phyloP scores from a whole-genome alignment of 75 land plant genomes.

The Cunninghamia lanceolata region DNA sequence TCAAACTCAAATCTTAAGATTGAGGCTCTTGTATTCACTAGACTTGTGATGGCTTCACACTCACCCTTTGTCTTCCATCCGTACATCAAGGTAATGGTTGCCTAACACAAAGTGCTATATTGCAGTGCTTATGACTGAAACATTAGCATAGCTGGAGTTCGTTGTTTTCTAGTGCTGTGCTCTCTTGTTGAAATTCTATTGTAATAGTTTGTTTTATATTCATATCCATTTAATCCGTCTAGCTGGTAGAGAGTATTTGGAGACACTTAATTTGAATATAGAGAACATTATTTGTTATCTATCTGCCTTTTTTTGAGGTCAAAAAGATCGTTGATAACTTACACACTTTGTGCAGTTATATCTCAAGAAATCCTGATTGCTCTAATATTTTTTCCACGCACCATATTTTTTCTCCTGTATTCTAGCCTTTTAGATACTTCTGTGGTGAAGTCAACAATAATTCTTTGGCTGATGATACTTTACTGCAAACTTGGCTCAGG shows the following conservation, averaged over 20 bases:
- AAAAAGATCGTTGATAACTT: background rate
- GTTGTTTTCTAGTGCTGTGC: background rate
- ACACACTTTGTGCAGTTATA: background rate
- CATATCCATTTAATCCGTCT: background rate
- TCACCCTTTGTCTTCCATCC: slow-evolving; percentile 93
- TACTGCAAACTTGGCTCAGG: slow-evolving; percentile 37
- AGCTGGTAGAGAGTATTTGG: background rate
- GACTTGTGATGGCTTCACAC: slow-evolving; percentile 95
- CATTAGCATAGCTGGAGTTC: background rate
- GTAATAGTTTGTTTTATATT: background rate
- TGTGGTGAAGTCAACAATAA: background rate
- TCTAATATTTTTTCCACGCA: background rate
- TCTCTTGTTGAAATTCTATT: background rate
- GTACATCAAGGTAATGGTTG: slow-evolving; percentile 63
- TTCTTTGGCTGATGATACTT: background rate
- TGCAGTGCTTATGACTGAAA: background rate
- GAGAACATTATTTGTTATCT: background rate
- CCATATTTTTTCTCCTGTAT: background rate
- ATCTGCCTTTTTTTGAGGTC: background rate
- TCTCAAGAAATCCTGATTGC: background rate
- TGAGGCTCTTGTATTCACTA: slow-evolving; percentile 89
- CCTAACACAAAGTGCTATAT: background rate
- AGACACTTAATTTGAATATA: background rate
- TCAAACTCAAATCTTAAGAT: slow-evolving; percentile 97
- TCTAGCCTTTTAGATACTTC: background rate